Base-by-base conservation (phyloP, 306 rosid species). In the Chamaecrista fasciculata region DNA sequence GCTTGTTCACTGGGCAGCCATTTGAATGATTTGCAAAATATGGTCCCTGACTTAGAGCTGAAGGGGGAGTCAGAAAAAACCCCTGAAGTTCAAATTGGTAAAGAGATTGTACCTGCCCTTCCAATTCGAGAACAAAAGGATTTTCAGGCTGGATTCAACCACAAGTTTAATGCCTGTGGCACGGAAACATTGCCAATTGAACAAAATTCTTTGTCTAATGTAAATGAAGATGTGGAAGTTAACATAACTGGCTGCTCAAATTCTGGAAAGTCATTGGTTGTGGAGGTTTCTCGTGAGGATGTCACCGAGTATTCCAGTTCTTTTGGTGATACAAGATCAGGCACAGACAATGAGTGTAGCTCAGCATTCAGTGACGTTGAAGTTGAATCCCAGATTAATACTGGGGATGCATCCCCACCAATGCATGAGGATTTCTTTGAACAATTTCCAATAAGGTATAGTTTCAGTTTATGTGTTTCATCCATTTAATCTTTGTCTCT, bases 291-390 rank as follows among this genome's bases (percentile, higher is more conserved):
- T 49, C 48, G 55, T 42, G 75, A 65, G 50, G 91, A 82, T 76
- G 71, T 26, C 28, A 79, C 78, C 10, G 91, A 82, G 77, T 66
- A 65, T 69, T 89, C 89, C 2, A 95, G 97, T 78, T 95, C 99
- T 47, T 95, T 91, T 61, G 91, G 85, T 31, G 78, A 83, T 80
- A 84, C 95, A 18, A 66, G 70, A 24, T 83, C 89, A 25, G 85
- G 72, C 60, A 1, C 74, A 25, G 91, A 82, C 59, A 67, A 75
- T 75, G 76, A 83, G 62, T 61, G 73, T 71, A 70, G 73, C 62
- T 69, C 47, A 3, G 33, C 62, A 24, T 57, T 82, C 60, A 82
- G 83, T 50, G 88, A 68, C 39, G 82, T 76, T 31, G 96, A 84
- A 83, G 88, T 71, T 37, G 82, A 83, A 74, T 87, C 90, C 5